Percentiles rank a stretch among this genome's conserved stretches.
Evolutionary conservation across 768 basidiomycete genomes (phyloP).

Genomic region (Boletus coccyginus): DNA sequence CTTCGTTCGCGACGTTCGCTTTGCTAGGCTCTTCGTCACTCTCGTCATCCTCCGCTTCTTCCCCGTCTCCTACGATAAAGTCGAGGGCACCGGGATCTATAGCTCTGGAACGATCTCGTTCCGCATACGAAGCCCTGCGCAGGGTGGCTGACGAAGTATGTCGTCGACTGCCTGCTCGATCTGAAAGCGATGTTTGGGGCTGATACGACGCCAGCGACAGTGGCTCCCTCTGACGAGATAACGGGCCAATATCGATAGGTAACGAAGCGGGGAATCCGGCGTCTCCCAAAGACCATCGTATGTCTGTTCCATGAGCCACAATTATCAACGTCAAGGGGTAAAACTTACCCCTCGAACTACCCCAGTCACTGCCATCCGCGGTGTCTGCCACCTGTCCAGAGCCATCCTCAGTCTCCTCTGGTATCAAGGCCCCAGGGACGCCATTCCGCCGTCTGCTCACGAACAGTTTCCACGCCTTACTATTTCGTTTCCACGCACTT

Average conservation of each 20-base stretch:
- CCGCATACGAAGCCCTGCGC: slow-evolving; percentile 63
- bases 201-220: slow-evolving; percentile 59
- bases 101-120: slow-evolving; percentile 60
- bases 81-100: slow-evolving; percentile 72
- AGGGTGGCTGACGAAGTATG: slow-evolving; percentile 44
- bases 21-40: slow-evolving; percentile 24
- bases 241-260: slow-evolving; percentile 55
- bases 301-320: slow-evolving; percentile 19
- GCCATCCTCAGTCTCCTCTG: slow-evolving; percentile 36
- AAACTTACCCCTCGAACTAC: slow-evolving; percentile 25
- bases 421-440: slow-evolving; percentile 31
- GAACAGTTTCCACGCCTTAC: slow-evolving; percentile 64
- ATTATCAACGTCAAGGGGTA: neutral
- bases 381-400: slow-evolving; percentile 11
- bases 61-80: slow-evolving; percentile 51
- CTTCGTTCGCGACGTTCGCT: slow-evolving; percentile 25
- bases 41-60: slow-evolving; percentile 42
- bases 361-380: slow-evolving; percentile 25
- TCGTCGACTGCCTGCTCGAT: slow-evolving; percentile 30
- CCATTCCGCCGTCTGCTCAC: slow-evolving; percentile 36
- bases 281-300: slow-evolving; percentile 28
- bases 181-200: slow-evolving; percentile 45
- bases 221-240: slow-evolving; percentile 34
- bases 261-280: slow-evolving; percentile 53
- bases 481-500: slow-evolving; percentile 63